Evolutionary conservation across 116 monocot species (phyloP).

Genomic region (Zostera marina): DNA sequence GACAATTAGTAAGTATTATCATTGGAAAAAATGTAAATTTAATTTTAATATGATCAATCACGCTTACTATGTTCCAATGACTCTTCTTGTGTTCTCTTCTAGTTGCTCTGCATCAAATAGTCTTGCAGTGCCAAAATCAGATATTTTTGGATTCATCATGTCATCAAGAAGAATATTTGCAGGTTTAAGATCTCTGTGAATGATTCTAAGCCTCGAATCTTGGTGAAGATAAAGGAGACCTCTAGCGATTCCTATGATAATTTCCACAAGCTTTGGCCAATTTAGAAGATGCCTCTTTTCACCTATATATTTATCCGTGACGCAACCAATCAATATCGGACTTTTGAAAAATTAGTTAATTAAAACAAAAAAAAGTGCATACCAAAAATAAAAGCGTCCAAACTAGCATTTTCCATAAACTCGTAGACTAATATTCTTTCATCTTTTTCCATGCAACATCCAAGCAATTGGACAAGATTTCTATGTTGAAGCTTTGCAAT

Average conservation of each 20-base stretch:
- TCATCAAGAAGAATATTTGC: constrained; percentile 9
- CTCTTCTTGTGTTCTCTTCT: not conserved
- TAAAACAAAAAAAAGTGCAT: no score
- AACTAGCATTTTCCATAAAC: constrained; percentile 21
- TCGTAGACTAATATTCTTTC: constrained; percentile 37
- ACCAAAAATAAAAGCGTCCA: constrained; percentile 4
- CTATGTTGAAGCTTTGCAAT: no score
- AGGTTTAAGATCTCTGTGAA: constrained; percentile 9
- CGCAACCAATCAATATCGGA: no score
- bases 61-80: no score
- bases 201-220: constrained; percentile 11
- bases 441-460: constrained; percentile 16
- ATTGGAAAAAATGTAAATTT: no score
- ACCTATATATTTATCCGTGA: constrained; percentile 6
- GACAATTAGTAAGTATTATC: no score
- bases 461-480: no score
- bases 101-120: constrained; percentile 6
- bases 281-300: constrained; percentile 1
- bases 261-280: constrained; percentile 6
- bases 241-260: constrained; percentile 10
- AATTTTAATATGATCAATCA: no score
- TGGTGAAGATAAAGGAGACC: constrained; percentile 13
- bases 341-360: no score
- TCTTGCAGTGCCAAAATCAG: constrained; percentile 15
- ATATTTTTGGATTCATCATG: constrained; percentile 13